Evolutionary conservation across 495 filamentous ascomycete species (phyloP), one percentile per base, ranked within the genome.

Genomic region (Talaromyces ruber): DNA sequence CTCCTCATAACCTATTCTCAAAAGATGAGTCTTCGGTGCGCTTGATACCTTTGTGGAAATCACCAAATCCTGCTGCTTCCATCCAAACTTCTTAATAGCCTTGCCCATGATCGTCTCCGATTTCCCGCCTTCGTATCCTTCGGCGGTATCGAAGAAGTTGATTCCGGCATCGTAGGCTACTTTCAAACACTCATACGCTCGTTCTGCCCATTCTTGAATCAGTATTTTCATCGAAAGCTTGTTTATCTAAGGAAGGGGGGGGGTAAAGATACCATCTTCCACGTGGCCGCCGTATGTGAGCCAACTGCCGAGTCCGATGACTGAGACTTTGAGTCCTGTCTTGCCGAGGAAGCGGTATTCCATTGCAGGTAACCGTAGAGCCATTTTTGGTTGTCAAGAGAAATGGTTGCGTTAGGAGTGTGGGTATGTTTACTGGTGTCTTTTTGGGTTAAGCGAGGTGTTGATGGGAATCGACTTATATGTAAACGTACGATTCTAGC

Each of bases 21-120:
- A n/a, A 37, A 21, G 18, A 52, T 3, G 47, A 6, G 28, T 51
- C 70, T 29, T 59, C 72, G 5, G 24, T 39, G 34, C 34, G 16
- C 1, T 39, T 4, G 12, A 32, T 32, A 88, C 81, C 80, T 94
- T 94, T 12, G 91, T 93, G 50, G 86, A 90, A 65, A 95, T 86
- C 29, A 95, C 91, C 43, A 93, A 75, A 71, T 94, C 90, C 70
- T 88, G 89, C 43, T 90, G 80, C 65, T 88, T 88, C 91, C 91
- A 81, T 6, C 71, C 74, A 54, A 74, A 76, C 2, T 50, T 81
- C 74, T 82, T 80, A 56, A 86, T 88, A 1, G 88, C 88, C 64
- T 82, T 69, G 18, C 90, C 90, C 84, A 93, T 90, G 37, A 90
- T 84, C 58, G 82, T 71, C 70, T 93, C 90, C 12, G 83, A 87